phyloP scores from a whole-genome alignment of 2,329 filamentous ascomycete genomes.

The Incumbomyces delicatus region DNA sequence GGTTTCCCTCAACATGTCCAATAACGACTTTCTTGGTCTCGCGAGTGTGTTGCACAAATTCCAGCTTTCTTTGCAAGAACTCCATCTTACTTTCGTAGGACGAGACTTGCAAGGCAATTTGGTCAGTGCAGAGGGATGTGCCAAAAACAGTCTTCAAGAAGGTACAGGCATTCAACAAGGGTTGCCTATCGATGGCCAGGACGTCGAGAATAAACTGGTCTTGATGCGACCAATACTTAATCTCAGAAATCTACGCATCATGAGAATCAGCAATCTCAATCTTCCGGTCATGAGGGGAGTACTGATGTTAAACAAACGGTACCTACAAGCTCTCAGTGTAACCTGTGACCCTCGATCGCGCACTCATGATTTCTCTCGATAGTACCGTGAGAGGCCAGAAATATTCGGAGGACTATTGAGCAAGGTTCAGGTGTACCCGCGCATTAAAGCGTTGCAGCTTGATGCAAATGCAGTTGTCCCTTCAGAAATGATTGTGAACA shows the following conservation, averaged over 20 bases:
- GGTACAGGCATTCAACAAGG: background rate
- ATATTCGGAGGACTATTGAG: background rate
- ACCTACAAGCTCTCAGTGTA: slow-evolving; percentile 11
- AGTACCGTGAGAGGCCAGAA: slow-evolving; percentile 2
- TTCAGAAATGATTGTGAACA: background rate
- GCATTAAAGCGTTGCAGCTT: slow-evolving; percentile 12
- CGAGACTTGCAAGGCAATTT: slow-evolving; percentile 7
- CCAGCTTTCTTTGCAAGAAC: slow-evolving; percentile 11
- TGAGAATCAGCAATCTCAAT: slow-evolving; percentile 16
- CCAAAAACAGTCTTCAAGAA: background rate
- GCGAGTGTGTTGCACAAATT: slow-evolving; percentile 5
- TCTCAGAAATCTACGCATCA: slow-evolving; percentile 8
- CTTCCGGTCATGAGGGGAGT: slow-evolving; percentile 10
- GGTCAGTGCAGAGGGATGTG: background rate
- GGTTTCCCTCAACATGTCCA: slow-evolving; percentile 9
- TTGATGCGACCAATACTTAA: slow-evolving; percentile 10
- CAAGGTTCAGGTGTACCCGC: background rate
- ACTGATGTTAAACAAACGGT: slow-evolving; percentile 14
- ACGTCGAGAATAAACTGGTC: slow-evolving; percentile 4
- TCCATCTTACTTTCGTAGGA: slow-evolving; percentile 14
- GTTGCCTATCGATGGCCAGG: background rate
- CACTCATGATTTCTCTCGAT: slow-evolving; percentile 3
- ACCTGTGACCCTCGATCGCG: slow-evolving; percentile 12
- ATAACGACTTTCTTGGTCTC: slow-evolving; percentile 3
- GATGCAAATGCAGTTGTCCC: slow-evolving; percentile 11